Evolutionary conservation across 331 rosid species (phyloP), one percentile per base, ranked within the genome.

Genomic region (Quercus tomentella): DNA sequence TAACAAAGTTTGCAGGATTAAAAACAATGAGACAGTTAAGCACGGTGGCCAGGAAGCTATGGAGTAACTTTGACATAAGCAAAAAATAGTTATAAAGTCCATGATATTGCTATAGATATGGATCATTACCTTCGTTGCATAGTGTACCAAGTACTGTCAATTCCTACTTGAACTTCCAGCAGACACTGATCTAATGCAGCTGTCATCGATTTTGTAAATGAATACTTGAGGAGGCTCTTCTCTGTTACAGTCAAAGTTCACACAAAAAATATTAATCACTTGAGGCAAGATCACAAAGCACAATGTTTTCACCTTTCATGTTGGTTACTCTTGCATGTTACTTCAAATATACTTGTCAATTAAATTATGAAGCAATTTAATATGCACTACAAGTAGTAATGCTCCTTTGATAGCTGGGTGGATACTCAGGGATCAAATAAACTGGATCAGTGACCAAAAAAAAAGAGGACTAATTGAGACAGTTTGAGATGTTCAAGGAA

Each of bases 211-310:
- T 31, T 79, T 84, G 74, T 91, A 92, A 63, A 93, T 71, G 87
- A 90, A 91, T 73, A 95, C 71, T 77, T 74, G 90, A 76, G 97
- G 94, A 65, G 79, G 88, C 81, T 83, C 89, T 77, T 85, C 97
- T 79, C 99, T 93, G 81, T 79, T 63, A 69, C 43, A 74, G 31
- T 20, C 57, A 76, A 74, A 80, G 16, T 55, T 69, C 5, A 77
- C 5, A 77, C 9, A 71, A 26, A 41, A 70, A 56, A 55, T 37
- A 70, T 52, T 67, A 67, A 35, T 35, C 51, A 23, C 16, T 17
- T 33, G 21, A 67, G 23, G 52, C 18, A 33, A 4, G 52, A 35
- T 20, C 52, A 20, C 72, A 67, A 67, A 67, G 52, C 43, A 2
- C 4, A 67, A n/a, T n/a, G 52, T 9, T 67, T 67, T 8, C 28